Conservation (phyloP, 2,329 filamentous ascomycete genomes). For the Colletotrichum simmondsii region DNA sequence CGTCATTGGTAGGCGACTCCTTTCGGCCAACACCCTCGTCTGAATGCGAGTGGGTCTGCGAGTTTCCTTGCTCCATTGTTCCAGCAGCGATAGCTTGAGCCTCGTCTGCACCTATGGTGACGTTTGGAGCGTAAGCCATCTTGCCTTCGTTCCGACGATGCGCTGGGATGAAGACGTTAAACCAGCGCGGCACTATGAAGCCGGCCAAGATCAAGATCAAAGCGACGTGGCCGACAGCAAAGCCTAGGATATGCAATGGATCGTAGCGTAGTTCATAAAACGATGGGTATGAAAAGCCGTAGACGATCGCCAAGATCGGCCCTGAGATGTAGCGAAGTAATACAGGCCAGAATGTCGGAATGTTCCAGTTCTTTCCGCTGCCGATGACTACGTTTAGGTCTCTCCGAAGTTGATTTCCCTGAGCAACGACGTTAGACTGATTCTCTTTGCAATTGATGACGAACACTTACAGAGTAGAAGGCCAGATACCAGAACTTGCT, state of each 20-base stretch:
- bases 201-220: conserved; percentile 59
- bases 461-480: conserved; percentile 64
- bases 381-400: conserved; percentile 67
- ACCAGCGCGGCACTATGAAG: conserved; percentile 64
- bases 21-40: conserved; percentile 5
- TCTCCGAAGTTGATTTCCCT: conserved; percentile 66
- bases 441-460: no score
- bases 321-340: conserved; percentile 61
- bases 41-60: not conserved
- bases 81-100: conserved; percentile 28
- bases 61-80: conserved; percentile 13
- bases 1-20: conserved; percentile 9
- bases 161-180: conserved; percentile 61
- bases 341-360: conserved; percentile 61
- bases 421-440: conserved; percentile 21
- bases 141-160: conserved; percentile 58
- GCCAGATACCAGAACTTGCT: conserved; percentile 62
- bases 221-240: conserved; percentile 57
- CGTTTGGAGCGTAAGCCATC: conserved; percentile 37
- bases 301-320: conserved; percentile 62
- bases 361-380: conserved; percentile 65
- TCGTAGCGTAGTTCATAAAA: conserved; percentile 60
- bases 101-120: conserved; percentile 30
- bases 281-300: conserved; percentile 61
- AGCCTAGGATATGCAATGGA: conserved; percentile 61